Evolutionary conservation across 1,284 basidiomycete species (phyloP).

Genomic region (Sanghuangporus weigelae): DNA sequence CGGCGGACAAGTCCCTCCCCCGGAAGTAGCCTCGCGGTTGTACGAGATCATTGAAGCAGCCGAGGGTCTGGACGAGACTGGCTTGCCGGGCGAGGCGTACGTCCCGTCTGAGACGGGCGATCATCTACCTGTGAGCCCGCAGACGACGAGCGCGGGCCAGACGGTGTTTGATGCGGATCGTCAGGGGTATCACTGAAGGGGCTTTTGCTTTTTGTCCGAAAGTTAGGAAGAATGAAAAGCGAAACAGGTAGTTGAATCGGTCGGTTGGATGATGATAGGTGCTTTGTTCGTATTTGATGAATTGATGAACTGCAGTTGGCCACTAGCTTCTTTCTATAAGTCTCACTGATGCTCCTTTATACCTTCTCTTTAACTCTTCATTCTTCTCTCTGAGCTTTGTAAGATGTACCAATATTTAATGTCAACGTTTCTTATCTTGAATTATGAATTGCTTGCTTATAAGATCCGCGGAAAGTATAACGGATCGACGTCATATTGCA

Average conservation of each 20-base stretch:
- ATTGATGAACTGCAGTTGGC: background rate
- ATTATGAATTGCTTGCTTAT: too few species aligned
- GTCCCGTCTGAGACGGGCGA: slow-evolving; percentile 65
- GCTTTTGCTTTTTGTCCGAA: background rate
- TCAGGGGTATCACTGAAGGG: background rate
- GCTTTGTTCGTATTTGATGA: background rate
- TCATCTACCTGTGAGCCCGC: slow-evolving; percentile 43
- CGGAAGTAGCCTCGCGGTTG: slow-evolving; percentile 88
- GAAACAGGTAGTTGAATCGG: background rate
- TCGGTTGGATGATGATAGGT: background rate
- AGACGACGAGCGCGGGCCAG: background rate
- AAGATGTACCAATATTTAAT: too few species aligned
- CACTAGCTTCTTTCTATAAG: background rate
- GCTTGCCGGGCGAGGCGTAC: slow-evolving; percentile 76
- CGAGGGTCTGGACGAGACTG: slow-evolving; percentile 74
- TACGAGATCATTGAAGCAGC: slow-evolving; percentile 95
- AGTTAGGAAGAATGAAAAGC: background rate
- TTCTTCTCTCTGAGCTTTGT: too few species aligned
- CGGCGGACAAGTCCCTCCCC: slow-evolving; percentile 89
- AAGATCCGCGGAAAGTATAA: too few species aligned
- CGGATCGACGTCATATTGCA: too few species aligned
- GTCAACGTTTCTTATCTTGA: too few species aligned
- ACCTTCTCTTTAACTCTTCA: background rate
- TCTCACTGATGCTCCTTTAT: background rate
- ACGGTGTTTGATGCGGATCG: slow-evolving; percentile 17